Conservation (phyloP, 768 basidiomycete genomes). For the Mycena rebaudengoi region DNA sequence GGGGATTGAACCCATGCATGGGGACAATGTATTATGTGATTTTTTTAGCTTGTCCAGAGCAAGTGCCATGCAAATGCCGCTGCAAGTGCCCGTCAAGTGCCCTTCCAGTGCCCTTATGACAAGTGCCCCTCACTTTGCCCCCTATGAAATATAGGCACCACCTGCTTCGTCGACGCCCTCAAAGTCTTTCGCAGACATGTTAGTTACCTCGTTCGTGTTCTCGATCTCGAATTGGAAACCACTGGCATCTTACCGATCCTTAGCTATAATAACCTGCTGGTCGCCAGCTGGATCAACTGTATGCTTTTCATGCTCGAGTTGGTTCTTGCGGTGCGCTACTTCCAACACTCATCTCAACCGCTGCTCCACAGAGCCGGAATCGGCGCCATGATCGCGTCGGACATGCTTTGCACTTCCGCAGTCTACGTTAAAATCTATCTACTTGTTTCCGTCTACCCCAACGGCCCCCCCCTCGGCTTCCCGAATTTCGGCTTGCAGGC, state of each 20-base stretch:
- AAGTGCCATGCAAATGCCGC: no score
- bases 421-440: not conserved
- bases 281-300: not conserved
- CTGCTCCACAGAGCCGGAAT: not conserved
- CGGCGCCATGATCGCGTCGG: not conserved
- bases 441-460: not conserved
- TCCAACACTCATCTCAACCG: not conserved
- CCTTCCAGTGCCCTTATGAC: no score
- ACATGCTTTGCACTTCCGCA: not conserved
- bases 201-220: no score
- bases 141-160: no score
- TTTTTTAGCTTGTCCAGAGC: no score
- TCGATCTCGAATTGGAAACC: no score
- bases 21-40: no score
- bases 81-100: no score
- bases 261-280: not conserved
- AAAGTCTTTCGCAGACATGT: no score
- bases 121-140: no score
- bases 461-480: not conserved
- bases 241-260: not conserved
- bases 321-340: not conserved
- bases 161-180: no score
- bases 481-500: not conserved
- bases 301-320: slow-evolving; percentile 1
- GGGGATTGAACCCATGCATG: no score